Evolutionary conservation across 257 asterid genomes (phyloP).

Genomic region (Ajuga chamaepitys): DNA sequence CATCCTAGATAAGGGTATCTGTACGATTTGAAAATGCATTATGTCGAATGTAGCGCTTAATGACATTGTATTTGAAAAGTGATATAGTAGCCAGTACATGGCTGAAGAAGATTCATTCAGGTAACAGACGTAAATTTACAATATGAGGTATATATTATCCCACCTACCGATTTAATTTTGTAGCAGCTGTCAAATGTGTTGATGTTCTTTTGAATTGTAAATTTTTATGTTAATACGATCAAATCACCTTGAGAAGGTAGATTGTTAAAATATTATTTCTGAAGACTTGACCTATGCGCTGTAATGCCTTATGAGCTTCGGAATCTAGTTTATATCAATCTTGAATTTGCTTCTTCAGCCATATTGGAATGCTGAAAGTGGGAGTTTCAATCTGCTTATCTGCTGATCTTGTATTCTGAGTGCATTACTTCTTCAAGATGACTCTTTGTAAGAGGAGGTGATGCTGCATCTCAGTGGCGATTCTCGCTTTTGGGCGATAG

Average conservation of each 20-base stretch:
- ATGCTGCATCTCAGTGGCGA: too few relatives aligned
- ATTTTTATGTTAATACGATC: too few relatives aligned
- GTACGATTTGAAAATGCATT: not conserved
- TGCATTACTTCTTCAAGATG: not conserved
- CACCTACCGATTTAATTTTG: not conserved
- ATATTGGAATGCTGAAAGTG: constrained; percentile 6
- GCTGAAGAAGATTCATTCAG: not conserved
- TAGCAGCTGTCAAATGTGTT: not conserved
- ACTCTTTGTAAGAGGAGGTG: not conserved
- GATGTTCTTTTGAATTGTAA: not conserved
- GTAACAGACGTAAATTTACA: not conserved
- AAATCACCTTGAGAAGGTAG: too few relatives aligned
- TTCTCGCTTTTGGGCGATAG: not conserved
- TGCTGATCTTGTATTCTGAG: too few relatives aligned
- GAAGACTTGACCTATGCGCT: too few relatives aligned
- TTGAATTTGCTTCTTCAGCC: not conserved
- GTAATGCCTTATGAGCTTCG: not conserved
- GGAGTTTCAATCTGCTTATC: not conserved
- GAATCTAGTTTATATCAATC: not conserved
- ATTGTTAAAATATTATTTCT: not conserved
- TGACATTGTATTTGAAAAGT: not conserved
- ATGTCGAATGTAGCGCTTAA: not conserved
- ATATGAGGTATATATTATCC: not conserved
- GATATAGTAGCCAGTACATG: not conserved
- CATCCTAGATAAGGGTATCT: not conserved